Evolutionary conservation across 2,329 filamentous ascomycete genomes (phyloP).

Genomic region (Fragosphaeria purpurea): DNA sequence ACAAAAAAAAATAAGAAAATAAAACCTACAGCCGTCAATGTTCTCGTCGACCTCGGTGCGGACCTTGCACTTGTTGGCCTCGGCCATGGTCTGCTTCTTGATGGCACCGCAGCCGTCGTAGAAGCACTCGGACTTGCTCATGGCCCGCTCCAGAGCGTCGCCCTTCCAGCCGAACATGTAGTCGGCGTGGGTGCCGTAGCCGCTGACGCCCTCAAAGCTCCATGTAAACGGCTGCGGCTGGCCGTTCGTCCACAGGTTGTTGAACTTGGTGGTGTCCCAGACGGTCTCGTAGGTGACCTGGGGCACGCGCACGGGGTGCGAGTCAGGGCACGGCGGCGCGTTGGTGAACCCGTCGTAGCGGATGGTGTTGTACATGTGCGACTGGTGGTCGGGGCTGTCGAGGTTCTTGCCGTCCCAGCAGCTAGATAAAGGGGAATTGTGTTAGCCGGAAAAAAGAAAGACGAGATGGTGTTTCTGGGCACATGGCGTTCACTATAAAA

Average conservation of each 20-base stretch:
- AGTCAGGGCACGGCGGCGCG: constrained; percentile 21
- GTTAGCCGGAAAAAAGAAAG: not conserved
- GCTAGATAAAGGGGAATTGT: not conserved
- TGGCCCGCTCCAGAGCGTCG: constrained; percentile 21
- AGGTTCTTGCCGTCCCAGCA: constrained; percentile 51
- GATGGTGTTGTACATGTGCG: constrained; percentile 15
- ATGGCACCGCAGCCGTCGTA: constrained; percentile 26
- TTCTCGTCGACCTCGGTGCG: constrained; percentile 20
- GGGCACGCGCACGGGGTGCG: constrained; percentile 25
- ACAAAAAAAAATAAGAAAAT: not conserved
- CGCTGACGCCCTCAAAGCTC: constrained; percentile 20
- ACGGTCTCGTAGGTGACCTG: constrained; percentile 26
- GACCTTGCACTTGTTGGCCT: constrained; percentile 22
- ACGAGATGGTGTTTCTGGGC: not conserved
- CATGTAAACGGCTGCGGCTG: constrained; percentile 16
- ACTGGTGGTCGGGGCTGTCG: constrained; percentile 29
- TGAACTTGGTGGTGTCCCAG: constrained; percentile 23
- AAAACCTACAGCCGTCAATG: constrained; percentile 22
- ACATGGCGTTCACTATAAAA: too few relatives aligned
- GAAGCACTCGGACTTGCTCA: constrained; percentile 28
- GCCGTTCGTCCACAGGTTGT: constrained; percentile 20
- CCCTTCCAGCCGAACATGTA: constrained; percentile 21
- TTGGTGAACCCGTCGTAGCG: constrained; percentile 22
- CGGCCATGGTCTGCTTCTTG: constrained; percentile 22
- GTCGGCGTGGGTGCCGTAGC: constrained; percentile 23